A percentile compares a stretch with the other conserved stretches of the same genome.
Evolutionary conservation across 768 basidiomycete species (phyloP).

Genomic region (Macrolepiota albuminosa): DNA sequence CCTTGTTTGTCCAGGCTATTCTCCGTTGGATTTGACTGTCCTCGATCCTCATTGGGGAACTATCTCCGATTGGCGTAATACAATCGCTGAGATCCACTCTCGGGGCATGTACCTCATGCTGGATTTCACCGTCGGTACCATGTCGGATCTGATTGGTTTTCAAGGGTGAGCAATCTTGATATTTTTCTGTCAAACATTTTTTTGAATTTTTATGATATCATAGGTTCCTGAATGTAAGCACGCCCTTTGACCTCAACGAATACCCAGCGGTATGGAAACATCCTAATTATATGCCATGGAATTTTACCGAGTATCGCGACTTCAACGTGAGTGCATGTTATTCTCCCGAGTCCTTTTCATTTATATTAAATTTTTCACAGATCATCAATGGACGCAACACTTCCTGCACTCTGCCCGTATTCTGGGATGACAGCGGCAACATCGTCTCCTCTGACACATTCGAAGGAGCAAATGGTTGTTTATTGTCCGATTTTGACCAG

Average conservation of each 20-base stretch:
- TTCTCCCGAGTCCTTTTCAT: constrained; percentile 3
- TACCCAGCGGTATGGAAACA: constrained; percentile 71
- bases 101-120: constrained; percentile 89
- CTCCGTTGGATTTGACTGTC: constrained; percentile 86
- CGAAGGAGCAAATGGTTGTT: constrained; percentile 51
- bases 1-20: constrained; percentile 60
- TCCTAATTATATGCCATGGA: constrained; percentile 79
- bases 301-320: constrained; percentile 79
- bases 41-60: constrained; percentile 93
- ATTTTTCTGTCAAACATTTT: not conserved
- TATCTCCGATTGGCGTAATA: constrained; percentile 68
- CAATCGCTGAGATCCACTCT: constrained; percentile 74
- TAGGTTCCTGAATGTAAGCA: constrained; percentile 74
- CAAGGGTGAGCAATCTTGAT: constrained; percentile 51
- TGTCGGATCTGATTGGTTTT: constrained; percentile 85
- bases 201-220: not conserved
- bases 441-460: constrained; percentile 47
- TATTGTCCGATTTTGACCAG: constrained; percentile 85
- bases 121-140: constrained; percentile 93
- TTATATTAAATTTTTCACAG: constrained; percentile 25
- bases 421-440: constrained; percentile 77
- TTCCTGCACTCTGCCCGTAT: constrained; percentile 70
- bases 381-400: constrained; percentile 65
- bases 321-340: constrained; percentile 48
- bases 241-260: constrained; percentile 76